Base-by-base conservation (phyloP, 2,329 filamentous ascomycete genomes). In the Zasmidium citrigriseum region DNA sequence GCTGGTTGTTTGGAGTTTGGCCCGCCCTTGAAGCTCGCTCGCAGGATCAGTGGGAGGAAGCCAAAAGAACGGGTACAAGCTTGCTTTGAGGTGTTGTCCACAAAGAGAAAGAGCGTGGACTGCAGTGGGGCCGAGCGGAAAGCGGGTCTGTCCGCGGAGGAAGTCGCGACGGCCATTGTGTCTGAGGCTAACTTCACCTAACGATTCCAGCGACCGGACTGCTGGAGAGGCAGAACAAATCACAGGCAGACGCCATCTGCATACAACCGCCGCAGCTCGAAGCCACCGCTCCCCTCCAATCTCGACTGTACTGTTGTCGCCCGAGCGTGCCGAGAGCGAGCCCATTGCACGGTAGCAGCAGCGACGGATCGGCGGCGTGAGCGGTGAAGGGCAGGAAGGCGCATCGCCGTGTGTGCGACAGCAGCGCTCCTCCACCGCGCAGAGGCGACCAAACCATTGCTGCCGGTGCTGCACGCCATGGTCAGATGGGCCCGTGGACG, bases 401-500 rank as follows among this genome's bases (percentile, higher is more conserved):
- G 27, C 25, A 9, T 34, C 48, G 52, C 46, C 51, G 51, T 46
- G 52, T 44, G 27, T 46, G 34, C 52, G 22, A 44, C 41, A 41
- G 41, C 52, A 27, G 14, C 18, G 21, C 24, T 50, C 12, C 34
- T 41, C 34, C 34, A 7, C 4, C 18, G 14, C 18, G 34, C 34
- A 41, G 21, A 25, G 21, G 47, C 47, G 22, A 50, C 11, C 47
- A 50, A 50, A 16, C 14, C 47, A 25, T 14, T 14, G 11, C 22
- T 2, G 48, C 48, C 21, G 48, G 29, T 25, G 22, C 38, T 47
- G 23, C 34, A 38, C 52, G 25, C 25, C 53, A 4, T 41, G 52
- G 44, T 48, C 52, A 48, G 52, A 38, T 48, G n/a, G 22, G 52
- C 49, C 48, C 45, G 46, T 54, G 48, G 25, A 23, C 22, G 52